phyloP scores from a whole-genome alignment of 164 flowering plant genomes.

The Stephania cephalantha region DNA sequence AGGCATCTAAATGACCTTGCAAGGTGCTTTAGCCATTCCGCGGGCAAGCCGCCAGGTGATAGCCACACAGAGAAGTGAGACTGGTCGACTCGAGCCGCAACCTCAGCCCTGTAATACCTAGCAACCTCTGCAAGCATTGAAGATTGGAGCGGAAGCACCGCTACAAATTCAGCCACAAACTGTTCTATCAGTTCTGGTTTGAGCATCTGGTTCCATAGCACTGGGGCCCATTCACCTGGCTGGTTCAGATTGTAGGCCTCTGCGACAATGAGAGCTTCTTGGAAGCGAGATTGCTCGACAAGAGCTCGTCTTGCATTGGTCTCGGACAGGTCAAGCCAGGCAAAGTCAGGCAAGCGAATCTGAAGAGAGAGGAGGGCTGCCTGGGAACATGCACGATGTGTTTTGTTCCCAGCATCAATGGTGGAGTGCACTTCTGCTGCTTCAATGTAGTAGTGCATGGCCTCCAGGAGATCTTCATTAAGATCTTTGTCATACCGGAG shows the following conservation, averaged over 20 bases:
- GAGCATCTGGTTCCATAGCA: slow-evolving; percentile 96
- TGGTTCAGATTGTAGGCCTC: slow-evolving; percentile 91
- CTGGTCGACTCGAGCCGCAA: slow-evolving; percentile 90
- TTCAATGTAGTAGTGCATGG: slow-evolving; percentile 85
- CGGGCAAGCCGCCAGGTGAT: slow-evolving; percentile 89
- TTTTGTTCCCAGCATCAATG: slow-evolving; percentile 92
- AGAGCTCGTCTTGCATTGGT: slow-evolving; percentile 91
- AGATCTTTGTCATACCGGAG: slow-evolving; percentile 68
- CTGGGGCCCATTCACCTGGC: slow-evolving; percentile 93
- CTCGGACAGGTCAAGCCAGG: slow-evolving; percentile 76
- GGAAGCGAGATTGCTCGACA: slow-evolving; percentile 96
- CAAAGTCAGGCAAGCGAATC: slow-evolving; percentile 90
- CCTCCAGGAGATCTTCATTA: slow-evolving; percentile 84
- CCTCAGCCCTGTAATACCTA: slow-evolving; percentile 77
- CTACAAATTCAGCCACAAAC: slow-evolving; percentile 89
- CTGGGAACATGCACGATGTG: slow-evolving; percentile 76
- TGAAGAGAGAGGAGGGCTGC: slow-evolving; percentile 93
- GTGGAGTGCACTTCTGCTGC: slow-evolving; percentile 88
- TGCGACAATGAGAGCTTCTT: slow-evolving; percentile 90
- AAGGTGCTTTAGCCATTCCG: slow-evolving; percentile 88
- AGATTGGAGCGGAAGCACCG: slow-evolving; percentile 86
- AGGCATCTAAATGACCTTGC: slow-evolving; percentile 82
- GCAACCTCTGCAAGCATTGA: slow-evolving; percentile 83
- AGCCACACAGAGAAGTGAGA: slow-evolving; percentile 96
- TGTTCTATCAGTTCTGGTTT: slow-evolving; percentile 85